phyloP scores from a whole-genome alignment of 208 protist genomes.

The Trichomonas gallinae region DNA sequence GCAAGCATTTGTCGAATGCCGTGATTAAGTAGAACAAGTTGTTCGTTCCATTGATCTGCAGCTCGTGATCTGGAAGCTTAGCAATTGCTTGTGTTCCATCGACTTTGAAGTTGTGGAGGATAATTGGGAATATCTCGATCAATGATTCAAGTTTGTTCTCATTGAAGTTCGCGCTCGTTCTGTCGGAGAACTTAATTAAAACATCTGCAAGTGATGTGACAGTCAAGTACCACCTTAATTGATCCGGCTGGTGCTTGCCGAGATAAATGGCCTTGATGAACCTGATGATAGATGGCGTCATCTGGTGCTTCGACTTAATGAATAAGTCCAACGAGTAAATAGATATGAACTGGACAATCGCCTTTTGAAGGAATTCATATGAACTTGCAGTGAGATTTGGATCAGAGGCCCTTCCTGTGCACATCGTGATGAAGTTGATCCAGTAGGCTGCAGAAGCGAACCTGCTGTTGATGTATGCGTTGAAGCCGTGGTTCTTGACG shows the following conservation, averaged over 20 bases:
- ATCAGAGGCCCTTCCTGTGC: neutral
- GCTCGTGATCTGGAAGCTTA: neutral
- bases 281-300: neutral
- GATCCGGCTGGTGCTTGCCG: neutral
- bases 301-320: neutral
- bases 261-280: neutral
- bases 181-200: neutral
- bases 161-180: neutral
- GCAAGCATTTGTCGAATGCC: neutral
- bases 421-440: neutral
- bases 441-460: neutral
- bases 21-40: neutral
- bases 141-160: neutral
- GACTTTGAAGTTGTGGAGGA: neutral
- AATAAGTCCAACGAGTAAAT: neutral
- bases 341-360: neutral
- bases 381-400: neutral
- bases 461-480: neutral
- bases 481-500: neutral
- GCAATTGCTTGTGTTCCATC: neutral
- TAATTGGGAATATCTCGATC: neutral
- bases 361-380: neutral
- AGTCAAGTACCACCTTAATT: neutral
- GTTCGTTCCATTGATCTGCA: neutral
- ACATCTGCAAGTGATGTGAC: neutral